Evolutionary conservation across 305 asterid species (phyloP), one percentile per base, ranked within the genome.

Genomic region (Ajuga reptans): DNA sequence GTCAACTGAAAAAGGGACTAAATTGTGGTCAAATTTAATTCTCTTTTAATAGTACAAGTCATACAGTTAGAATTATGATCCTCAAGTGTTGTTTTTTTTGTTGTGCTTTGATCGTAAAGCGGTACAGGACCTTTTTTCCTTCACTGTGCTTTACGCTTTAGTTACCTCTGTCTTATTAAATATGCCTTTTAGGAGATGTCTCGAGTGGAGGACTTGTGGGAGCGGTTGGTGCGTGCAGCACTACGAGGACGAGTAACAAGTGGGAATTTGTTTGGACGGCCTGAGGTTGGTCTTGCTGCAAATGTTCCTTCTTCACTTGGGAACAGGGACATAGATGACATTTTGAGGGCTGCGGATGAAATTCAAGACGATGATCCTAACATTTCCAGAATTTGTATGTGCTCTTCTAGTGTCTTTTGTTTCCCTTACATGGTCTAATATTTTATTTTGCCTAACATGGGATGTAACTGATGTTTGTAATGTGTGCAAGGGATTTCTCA

Each of bases 241-340:
- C 83, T 93, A 14, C 87, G 91, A 29, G 95, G 89, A 61, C 84
- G 85, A 79, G 78, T 87, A 73, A 45, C 75, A 3, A 80, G 86
- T 60, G 79, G 77, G 8, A 87, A 77, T 80, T 80, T 80, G 56
- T 80, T 69, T 68, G 87, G 90, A 37, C 83, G 69, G 57, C 83
- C 84, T 0, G 92, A 77, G 46, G 72, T 87, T 45, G 99, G 97
- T 42, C 87, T 93, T 77, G 91, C 92, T 75, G 89, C 94, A 60
- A 86, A 72, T 85, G 97, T 93, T 53, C 99, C 99, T 7, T 83
- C 99, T 12, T 93, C 99, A 10, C 97, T 93, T 61, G 88, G 89
- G 46, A 89, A 93, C 83, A 80, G 83, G 80, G 95, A 89, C 78
- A 93, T 93, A 74, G 99, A 93, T 67, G 95, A 87, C 84, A 90